phyloP scores from a whole-genome alignment of 2,329 filamentous ascomycete species.

The Cladobotryum protrusum region DNA sequence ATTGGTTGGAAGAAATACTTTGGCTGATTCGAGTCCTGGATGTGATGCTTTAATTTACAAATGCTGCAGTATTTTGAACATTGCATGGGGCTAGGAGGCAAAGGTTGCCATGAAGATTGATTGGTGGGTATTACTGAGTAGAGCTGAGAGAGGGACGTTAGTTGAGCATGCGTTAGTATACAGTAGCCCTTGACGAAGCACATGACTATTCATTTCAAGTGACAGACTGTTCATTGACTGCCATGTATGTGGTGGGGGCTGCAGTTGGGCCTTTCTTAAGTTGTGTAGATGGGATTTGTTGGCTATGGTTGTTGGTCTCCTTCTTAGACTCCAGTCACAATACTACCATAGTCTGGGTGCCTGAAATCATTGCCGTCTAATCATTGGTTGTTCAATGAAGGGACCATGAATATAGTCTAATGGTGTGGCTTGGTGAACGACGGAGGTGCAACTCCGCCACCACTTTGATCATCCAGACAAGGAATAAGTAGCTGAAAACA shows the following conservation, averaged over 20 bases:
- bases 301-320: too few species aligned
- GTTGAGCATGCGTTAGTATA: background rate
- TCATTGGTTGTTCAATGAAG: too few species aligned
- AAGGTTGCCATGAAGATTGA: background rate
- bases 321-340: too few species aligned
- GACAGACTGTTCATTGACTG: too few species aligned
- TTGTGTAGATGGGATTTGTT: too few species aligned
- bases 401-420: too few species aligned
- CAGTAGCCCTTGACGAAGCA: background rate
- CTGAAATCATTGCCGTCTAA: too few species aligned
- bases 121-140: background rate
- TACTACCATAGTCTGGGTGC: too few species aligned
- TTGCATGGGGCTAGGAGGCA: background rate
- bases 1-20: slow-evolving; percentile 4
- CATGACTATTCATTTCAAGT: background rate
- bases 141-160: background rate
- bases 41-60: background rate
- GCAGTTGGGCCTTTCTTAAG: too few species aligned
- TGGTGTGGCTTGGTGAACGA: background rate
- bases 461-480: background rate
- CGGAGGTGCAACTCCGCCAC: slow-evolving; percentile 16
- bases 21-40: slow-evolving; percentile 4
- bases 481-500: background rate
- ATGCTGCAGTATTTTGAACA: slow-evolving; percentile 9
- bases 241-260: too few species aligned